Evolutionary conservation across 306 rosid species (phyloP).

Genomic region (Castanopsis chinensis): DNA sequence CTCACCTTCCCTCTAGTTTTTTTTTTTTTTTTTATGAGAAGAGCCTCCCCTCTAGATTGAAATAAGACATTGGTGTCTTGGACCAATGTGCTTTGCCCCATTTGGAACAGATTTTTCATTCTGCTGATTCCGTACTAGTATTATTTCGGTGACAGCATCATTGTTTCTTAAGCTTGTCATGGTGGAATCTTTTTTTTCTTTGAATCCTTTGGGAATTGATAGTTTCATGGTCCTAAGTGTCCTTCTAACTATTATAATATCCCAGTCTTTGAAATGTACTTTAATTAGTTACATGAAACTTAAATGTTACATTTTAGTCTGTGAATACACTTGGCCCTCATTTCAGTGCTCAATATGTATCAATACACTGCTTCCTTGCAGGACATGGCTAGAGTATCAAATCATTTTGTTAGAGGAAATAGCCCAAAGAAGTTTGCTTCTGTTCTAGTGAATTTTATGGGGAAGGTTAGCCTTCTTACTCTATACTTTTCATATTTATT

Average conservation of each 20-base stretch:
- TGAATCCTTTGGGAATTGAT: not conserved
- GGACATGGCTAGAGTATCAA: constrained; percentile 85
- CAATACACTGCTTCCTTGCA: constrained; percentile 43
- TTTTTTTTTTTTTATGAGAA: too few species aligned
- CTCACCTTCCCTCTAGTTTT: too few species aligned
- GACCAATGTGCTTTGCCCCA: not conserved
- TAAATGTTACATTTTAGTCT: not conserved
- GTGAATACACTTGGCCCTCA: not conserved
- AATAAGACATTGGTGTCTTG: not conserved
- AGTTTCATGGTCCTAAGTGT: not conserved
- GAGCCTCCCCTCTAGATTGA: too few species aligned
- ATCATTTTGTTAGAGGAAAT: constrained; percentile 83
- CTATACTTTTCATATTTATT: constrained; percentile 9
- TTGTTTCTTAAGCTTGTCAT: not conserved
- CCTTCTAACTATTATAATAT: constrained; percentile 6
- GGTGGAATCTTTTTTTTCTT: not conserved
- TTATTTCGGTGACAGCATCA: not conserved
- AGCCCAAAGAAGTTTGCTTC: constrained; percentile 76
- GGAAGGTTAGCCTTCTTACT: constrained; percentile 58
- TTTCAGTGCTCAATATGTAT: constrained; percentile 8
- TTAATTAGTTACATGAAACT: not conserved
- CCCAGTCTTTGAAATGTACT: constrained; percentile 1
- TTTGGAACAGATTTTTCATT: not conserved
- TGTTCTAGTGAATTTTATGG: constrained; percentile 69
- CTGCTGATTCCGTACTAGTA: not conserved